phyloP scores from a whole-genome alignment of 345 rosid species.

The Lepidium africanum region DNA sequence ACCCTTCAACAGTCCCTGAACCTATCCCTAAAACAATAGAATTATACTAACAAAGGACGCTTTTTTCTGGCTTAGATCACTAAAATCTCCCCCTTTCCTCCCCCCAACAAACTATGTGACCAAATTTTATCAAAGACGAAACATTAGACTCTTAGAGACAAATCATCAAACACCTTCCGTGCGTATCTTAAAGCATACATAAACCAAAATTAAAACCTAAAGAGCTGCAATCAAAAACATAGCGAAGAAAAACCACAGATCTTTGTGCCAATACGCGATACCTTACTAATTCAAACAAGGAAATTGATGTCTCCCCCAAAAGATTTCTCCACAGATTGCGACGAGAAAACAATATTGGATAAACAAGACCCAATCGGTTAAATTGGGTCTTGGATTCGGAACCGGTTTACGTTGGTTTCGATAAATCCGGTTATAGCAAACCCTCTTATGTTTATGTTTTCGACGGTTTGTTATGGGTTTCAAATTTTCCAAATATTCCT shows the following conservation, averaged over 20 bases:
- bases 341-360: not conserved
- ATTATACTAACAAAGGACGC: not conserved
- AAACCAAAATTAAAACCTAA: not conserved
- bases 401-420: too few species aligned
- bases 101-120: not conserved
- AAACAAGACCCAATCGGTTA: too few species aligned
- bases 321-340: not conserved
- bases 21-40: not conserved
- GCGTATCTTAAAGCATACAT: not conserved
- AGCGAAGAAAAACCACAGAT: not conserved
- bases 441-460: too few species aligned
- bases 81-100: not conserved
- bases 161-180: slow-evolving; percentile 19
- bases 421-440: too few species aligned
- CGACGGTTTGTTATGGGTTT: too few species aligned
- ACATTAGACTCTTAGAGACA: not conserved
- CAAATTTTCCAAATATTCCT: too few species aligned
- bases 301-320: not conserved
- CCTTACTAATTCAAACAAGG: not conserved
- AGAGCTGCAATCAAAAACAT: not conserved
- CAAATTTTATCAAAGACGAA: not conserved
- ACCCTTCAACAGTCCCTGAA: not conserved
- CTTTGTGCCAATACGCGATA: too few species aligned
- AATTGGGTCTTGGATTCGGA: too few species aligned
- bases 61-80: not conserved